Percentiles rank a stretch among this genome's conserved stretches.
Evolutionary conservation across 2,329 filamentous ascomycete genomes (phyloP).

Genomic region (Podosphaera aphanis): DNA sequence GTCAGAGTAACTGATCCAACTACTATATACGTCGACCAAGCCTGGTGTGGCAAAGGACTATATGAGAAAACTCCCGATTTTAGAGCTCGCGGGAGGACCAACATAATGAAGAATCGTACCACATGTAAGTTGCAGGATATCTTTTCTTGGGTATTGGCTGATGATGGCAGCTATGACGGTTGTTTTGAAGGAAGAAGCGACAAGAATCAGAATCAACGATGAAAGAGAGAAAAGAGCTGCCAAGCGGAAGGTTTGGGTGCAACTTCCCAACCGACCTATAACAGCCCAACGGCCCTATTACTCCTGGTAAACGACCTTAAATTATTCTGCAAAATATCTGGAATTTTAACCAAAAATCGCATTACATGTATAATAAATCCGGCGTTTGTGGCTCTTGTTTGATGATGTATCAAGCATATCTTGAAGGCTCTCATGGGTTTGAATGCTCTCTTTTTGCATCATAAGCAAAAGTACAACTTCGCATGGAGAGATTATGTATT

Average conservation of each 20-base stretch:
- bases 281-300: conserved; percentile 74
- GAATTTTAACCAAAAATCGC: neutral
- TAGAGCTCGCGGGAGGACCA: conserved; percentile 51
- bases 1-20: conserved; percentile 49
- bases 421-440: too few species aligned
- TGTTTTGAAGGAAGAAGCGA: conserved; percentile 81
- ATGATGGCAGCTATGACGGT: conserved; percentile 40
- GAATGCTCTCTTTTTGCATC: too few species aligned
- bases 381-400: neutral
- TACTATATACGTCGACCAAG: conserved; percentile 74
- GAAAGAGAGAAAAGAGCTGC: conserved; percentile 56
- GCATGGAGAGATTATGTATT: too few species aligned
- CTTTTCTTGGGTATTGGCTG: neutral
- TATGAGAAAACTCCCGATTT: conserved; percentile 36
- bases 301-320: conserved; percentile 43
- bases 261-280: conserved; percentile 66
- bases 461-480: too few species aligned
- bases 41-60: conserved; percentile 67
- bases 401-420: too few species aligned
- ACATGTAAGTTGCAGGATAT: conserved; percentile 39
- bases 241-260: conserved; percentile 61
- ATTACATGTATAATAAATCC: neutral
- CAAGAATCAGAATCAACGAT: conserved; percentile 55
- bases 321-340: too few species aligned
- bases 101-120: conserved; percentile 44